Evolutionary conservation across 2,329 filamentous ascomycete species (phyloP).

Genomic region (Penicillium sp.): DNA sequence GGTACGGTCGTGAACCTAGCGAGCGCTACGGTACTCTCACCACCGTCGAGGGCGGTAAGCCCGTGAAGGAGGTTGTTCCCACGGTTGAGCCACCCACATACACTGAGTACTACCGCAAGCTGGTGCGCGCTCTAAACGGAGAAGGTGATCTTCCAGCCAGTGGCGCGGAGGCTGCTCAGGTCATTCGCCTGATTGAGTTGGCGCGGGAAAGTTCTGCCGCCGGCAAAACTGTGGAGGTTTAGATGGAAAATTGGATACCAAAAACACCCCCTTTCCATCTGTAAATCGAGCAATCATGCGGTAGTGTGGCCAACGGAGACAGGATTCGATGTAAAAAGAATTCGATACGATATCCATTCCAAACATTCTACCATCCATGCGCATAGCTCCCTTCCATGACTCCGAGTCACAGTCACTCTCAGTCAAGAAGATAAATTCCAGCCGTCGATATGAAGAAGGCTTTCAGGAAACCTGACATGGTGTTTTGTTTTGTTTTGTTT

Average conservation of each 20-base stretch:
- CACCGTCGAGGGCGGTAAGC: slow-evolving; percentile 48
- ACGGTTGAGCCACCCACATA: slow-evolving; percentile 65
- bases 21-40: slow-evolving; percentile 55
- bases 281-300: too few species aligned
- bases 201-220: slow-evolving; percentile 49
- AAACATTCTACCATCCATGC: too few species aligned
- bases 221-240: slow-evolving; percentile 44
- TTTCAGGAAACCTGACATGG: too few species aligned
- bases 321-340: too few species aligned
- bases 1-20: slow-evolving; percentile 60
- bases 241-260: background rate
- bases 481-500: too few species aligned
- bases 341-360: too few species aligned
- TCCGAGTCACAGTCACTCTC: too few species aligned
- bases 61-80: slow-evolving; percentile 47
- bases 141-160: slow-evolving; percentile 50
- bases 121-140: slow-evolving; percentile 50
- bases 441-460: too few species aligned
- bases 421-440: too few species aligned
- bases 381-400: too few species aligned
- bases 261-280: too few species aligned
- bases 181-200: slow-evolving; percentile 53
- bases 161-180: slow-evolving; percentile 47
- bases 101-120: slow-evolving; percentile 56
- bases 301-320: too few species aligned